Evolutionary conservation across 2,329 filamentous ascomycete genomes (phyloP).

Genomic region (Alternaria postmessia): DNA sequence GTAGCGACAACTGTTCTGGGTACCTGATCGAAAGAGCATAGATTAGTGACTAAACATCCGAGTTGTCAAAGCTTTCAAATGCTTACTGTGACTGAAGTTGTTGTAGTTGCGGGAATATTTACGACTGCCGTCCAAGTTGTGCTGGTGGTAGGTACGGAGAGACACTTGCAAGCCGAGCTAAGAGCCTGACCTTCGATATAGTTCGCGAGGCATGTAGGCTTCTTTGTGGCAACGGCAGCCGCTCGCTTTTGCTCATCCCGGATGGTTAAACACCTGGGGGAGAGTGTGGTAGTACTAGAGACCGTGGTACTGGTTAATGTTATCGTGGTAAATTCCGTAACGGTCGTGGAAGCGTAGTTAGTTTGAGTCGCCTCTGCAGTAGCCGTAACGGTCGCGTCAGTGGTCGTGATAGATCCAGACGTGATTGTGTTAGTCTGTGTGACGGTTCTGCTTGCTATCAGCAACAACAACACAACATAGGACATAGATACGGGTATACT

Average conservation of each 20-base stretch:
- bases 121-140: background rate
- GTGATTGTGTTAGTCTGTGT: background rate
- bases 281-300: too few relatives aligned
- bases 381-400: background rate
- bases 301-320: too few relatives aligned
- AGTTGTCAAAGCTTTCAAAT: fast-evolving
- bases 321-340: too few relatives aligned
- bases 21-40: background rate
- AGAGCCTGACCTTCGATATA: background rate
- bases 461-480: background rate
- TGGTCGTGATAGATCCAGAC: background rate
- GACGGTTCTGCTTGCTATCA: background rate
- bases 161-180: background rate
- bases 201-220: background rate
- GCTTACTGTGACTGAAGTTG: background rate
- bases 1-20: background rate
- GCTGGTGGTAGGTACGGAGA: background rate
- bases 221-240: background rate
- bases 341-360: too few relatives aligned
- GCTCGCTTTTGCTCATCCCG: background rate
- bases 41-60: background rate
- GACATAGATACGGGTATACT: too few relatives aligned
- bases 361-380: background rate
- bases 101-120: background rate
- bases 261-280: background rate